Evolutionary conservation across 495 filamentous ascomycete genomes (phyloP).

Genomic region (Aspergillus incahuasiensis): DNA sequence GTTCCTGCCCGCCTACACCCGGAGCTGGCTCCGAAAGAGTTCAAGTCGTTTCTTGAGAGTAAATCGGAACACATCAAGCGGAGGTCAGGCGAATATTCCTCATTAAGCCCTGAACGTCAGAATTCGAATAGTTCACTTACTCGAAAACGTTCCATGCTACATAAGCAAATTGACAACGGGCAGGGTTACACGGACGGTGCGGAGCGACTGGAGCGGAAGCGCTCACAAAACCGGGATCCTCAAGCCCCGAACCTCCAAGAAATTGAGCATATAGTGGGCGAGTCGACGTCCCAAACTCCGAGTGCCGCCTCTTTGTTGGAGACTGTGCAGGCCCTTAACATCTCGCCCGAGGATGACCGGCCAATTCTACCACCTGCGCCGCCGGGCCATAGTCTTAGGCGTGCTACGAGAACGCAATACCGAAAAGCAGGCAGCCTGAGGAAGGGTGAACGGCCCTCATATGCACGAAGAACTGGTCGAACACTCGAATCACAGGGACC

Average conservation of each 20-base stretch:
- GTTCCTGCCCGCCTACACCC: conserved; percentile 92
- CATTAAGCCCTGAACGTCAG: conserved; percentile 56
- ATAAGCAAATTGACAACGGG: conserved; percentile 76
- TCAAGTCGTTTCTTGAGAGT: conserved; percentile 93
- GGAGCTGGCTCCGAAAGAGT: conserved; percentile 91
- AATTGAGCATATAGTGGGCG: conserved; percentile 74
- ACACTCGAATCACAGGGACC: conserved; percentile 57
- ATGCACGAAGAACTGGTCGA: conserved; percentile 67
- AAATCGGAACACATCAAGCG: conserved; percentile 84
- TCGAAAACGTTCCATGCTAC: conserved; percentile 95
- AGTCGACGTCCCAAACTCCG: conserved; percentile 58
- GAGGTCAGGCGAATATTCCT: conserved; percentile 66
- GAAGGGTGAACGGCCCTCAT: conserved; percentile 70
- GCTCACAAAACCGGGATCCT: conserved; percentile 57
- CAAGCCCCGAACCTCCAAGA: conserved; percentile 60
- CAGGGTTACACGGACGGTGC: conserved; percentile 82
- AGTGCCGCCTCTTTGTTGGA: conserved; percentile 26
- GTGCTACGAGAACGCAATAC: conserved; percentile 91
- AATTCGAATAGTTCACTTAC: conserved; percentile 61
- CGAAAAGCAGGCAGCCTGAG: conserved; percentile 75
- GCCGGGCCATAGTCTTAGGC: conserved; percentile 71
- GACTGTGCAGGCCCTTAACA: conserved; percentile 43
- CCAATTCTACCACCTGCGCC: conserved; percentile 75
- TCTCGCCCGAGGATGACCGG: conserved; percentile 65
- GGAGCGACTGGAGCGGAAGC: conserved; percentile 72